Evolutionary conservation across 2,329 filamentous ascomycete genomes (phyloP), one percentile per base, ranked within the genome.

Genomic region (Stenocarpella maydis): DNA sequence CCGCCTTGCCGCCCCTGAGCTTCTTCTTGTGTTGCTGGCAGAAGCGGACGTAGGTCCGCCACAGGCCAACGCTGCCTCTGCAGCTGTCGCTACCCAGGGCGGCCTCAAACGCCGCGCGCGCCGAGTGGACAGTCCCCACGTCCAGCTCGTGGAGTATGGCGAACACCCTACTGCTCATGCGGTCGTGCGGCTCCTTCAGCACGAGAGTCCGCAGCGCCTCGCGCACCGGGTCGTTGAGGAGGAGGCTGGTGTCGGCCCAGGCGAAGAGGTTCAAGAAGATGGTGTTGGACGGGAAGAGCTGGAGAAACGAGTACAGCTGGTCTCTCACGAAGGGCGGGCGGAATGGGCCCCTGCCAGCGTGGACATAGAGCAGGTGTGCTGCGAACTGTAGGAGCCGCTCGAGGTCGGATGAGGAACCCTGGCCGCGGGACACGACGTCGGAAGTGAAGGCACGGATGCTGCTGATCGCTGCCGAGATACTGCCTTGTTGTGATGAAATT

Each of bases 221-320:
- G n/a, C 92, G 89, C 24, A 97, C 88, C 21, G 93, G 91, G 74
- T 97, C 92, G 71, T 94, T 88, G 66, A 96, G 86, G 28, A 90
- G 87, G 52, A 93, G 88, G 9, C 90, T 88, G 2, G 88, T 84
- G 76, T 95, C 91, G 71, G 92, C 90, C 83, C 90, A 92, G n/a
- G 90, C 86, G 72, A 91, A 91, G 0, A 96, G 81, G 1, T 87
- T 83, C 1, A 97, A 84, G 71, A 98, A 91, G 7, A 93, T 84
- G 1, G 89, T 92, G 80, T 97, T 98, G 60, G 84, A 83, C 0
- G 94, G 93, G 77, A 94, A 97, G 8, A 81, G 77, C 0, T 75
- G 74, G 26, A 96, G 82, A 71, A 91, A 92, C 2, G 83, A 80
- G 5, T 82, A 80, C 0, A 97, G 80, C 15, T 90, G 82, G 9